phyloP scores from a whole-genome alignment of 2,329 filamentous ascomycete genomes.

The Paecilomyces sp. region DNA sequence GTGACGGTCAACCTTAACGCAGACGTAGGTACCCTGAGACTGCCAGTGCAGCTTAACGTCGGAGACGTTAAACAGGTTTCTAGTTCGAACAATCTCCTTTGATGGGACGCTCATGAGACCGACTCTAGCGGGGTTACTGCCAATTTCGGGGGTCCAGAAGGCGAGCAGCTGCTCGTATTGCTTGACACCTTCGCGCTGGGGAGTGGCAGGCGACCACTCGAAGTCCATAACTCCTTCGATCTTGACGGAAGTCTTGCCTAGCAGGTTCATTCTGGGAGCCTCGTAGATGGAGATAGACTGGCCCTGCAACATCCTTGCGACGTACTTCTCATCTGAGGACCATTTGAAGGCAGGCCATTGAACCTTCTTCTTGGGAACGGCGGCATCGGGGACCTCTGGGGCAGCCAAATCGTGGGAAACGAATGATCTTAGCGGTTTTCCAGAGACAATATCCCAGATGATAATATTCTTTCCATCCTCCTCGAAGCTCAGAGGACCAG shows the following conservation, averaged over 20 bases:
- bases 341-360: constrained; percentile 99
- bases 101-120: constrained; percentile 92
- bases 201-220: constrained; percentile 86
- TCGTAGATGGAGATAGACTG: constrained; percentile 90
- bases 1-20: constrained; percentile 97
- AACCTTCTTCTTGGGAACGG: constrained; percentile 76
- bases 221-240: constrained; percentile 96
- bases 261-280: constrained; percentile 76
- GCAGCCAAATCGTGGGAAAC: constrained; percentile 68
- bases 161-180: constrained; percentile 91
- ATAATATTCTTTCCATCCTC: constrained; percentile 99
- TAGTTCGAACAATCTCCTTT: constrained; percentile 86
- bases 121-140: constrained; percentile 95
- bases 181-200: constrained; percentile 78
- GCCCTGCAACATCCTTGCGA: constrained; percentile 81
- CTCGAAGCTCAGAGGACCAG: constrained; percentile 64
- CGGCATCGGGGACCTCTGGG: constrained; percentile 55
- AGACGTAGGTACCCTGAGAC: constrained; percentile 86
- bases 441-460: constrained; percentile 92
- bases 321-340: constrained; percentile 96
- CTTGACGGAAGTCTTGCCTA: constrained; percentile 90
- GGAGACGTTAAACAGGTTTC: constrained; percentile 96
- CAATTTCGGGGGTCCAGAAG: constrained; percentile 98
- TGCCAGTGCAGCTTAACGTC: constrained; percentile 99
- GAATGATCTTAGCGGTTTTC: constrained; percentile 86